A percentile compares a stretch with the other conserved stretches of the same genome.
These are phyloP conservation scores for Psilocybe azurescens DNA, from an alignment of 768 basidiomycete genomes.

Conservation along the genomic window DNA sequence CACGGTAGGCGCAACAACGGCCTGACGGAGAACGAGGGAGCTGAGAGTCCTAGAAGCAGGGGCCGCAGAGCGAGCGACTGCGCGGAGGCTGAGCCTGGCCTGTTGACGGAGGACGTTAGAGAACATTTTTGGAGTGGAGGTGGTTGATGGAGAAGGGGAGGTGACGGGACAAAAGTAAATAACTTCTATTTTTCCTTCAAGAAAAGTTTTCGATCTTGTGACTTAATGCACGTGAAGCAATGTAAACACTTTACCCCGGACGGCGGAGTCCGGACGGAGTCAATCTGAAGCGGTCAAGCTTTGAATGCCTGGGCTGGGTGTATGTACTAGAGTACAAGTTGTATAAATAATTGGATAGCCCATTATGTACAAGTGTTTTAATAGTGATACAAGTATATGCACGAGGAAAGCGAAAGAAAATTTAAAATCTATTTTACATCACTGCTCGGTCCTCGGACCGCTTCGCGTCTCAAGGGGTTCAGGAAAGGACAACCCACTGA, in stretches of 20 bases:
- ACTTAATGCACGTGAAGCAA: neutral
- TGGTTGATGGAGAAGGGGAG: slow-evolving; percentile 4
- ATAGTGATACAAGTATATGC: too few species aligned
- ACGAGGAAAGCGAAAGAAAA: too few species aligned
- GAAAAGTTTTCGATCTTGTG: neutral
- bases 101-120: slow-evolving; percentile 41
- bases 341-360: too few species aligned
- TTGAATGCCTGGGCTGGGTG: too few species aligned
- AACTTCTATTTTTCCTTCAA: neutral
- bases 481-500: slow-evolving; percentile 23
- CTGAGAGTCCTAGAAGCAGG: slow-evolving; percentile 17
- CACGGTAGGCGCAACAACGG: slow-evolving; percentile 9
- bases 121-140: slow-evolving; percentile 35
- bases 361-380: too few species aligned
- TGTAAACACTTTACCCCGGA: too few species aligned
- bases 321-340: too few species aligned
- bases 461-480: slow-evolving; percentile 11
- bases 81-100: slow-evolving; percentile 34
- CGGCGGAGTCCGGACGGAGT: too few species aligned
- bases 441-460: neutral
- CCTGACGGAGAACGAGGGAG: slow-evolving; percentile 10
- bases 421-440: too few species aligned
- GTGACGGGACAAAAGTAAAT: slow-evolving; percentile 1
- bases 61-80: slow-evolving; percentile 25
- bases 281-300: too few species aligned